A percentile compares a stretch with the other conserved stretches of the same genome.
These are phyloP conservation scores for Phytopythium oedochilum DNA, from an alignment of 352 stramenopile genomes.

Conservation along the genomic window DNA sequence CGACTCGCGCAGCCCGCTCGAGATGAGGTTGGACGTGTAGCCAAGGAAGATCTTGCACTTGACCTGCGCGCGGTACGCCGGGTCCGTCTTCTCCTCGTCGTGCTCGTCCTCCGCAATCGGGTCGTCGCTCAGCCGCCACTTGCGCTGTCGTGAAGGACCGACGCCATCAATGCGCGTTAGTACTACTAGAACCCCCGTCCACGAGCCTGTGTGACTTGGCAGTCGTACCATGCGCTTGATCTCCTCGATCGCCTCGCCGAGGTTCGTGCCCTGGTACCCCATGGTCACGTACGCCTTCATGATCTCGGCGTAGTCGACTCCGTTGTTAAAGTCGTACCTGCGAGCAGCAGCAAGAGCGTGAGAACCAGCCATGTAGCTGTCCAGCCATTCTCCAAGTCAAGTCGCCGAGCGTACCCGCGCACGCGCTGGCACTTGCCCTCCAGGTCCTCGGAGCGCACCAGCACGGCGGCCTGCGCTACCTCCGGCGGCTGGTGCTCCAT, in stretches of 20 bases:
- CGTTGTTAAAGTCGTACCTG: slow-evolving; percentile 91
- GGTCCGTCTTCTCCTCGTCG: slow-evolving; percentile 86
- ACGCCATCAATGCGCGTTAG: too few relatives aligned
- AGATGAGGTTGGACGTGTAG: slow-evolving; percentile 99
- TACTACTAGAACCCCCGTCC: too few relatives aligned
- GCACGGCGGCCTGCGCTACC: slow-evolving; percentile 64
- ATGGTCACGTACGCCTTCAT: slow-evolving; percentile 82
- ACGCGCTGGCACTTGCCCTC: slow-evolving; percentile 61
- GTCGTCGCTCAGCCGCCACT: slow-evolving; percentile 96
- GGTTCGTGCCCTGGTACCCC: slow-evolving; percentile 96
- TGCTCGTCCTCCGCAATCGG: slow-evolving; percentile 90
- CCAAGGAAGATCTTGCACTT: slow-evolving; percentile 99
- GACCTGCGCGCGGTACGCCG: slow-evolving; percentile 66
- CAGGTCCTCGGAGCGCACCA: slow-evolving; percentile 73
- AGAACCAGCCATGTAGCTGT: background rate
- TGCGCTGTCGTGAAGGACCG: slow-evolving; percentile 51
- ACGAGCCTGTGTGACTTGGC: too few relatives aligned
- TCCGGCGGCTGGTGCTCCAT: slow-evolving; percentile 20
- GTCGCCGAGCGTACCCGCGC: slow-evolving; percentile 13
- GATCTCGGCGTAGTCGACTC: slow-evolving; percentile 83
- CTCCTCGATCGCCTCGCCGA: slow-evolving; percentile 96
- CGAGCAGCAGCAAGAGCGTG: background rate
- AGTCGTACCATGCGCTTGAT: slow-evolving; percentile 94
- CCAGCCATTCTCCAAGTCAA: background rate
- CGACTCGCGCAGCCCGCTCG: slow-evolving; percentile 96